Conservation (phyloP, 495 filamentous ascomycete genomes). For the Penicillium maclennaniae region DNA sequence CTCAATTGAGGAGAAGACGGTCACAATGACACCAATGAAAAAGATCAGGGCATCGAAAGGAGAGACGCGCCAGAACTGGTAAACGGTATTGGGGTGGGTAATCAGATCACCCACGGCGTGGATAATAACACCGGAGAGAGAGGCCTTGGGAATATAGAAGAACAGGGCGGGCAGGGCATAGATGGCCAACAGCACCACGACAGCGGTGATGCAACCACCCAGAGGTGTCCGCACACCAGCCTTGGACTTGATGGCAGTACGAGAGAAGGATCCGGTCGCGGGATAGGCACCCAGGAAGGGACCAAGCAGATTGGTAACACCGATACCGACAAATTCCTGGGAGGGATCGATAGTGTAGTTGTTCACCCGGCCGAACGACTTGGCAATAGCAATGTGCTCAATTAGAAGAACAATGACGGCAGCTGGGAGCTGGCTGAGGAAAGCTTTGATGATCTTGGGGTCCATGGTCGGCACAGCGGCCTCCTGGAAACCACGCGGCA, state of each 20-base stretch:
- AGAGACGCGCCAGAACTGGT: conserved; percentile 93
- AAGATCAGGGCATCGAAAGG: conserved; percentile 91
- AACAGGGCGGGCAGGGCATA: conserved; percentile 90
- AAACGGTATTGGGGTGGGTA: conserved; percentile 88
- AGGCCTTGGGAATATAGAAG: conserved; percentile 86
- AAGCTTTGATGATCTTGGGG: conserved; percentile 56
- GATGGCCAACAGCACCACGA: conserved; percentile 89
- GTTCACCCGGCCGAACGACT: conserved; percentile 94
- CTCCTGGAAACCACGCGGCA: conserved; percentile 82
- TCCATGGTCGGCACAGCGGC: conserved; percentile 74
- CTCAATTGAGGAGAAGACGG: conserved; percentile 83
- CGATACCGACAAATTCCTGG: conserved; percentile 94
- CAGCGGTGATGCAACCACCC: conserved; percentile 84
- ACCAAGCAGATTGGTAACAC: conserved; percentile 84
- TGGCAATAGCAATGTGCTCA: conserved; percentile 96
- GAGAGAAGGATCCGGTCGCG: conserved; percentile 93
- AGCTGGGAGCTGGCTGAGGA: conserved; percentile 64
- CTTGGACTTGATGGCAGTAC: conserved; percentile 97
- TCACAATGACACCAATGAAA: conserved; percentile 89
- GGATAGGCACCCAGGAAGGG: conserved; percentile 95
- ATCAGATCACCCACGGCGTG: conserved; percentile 95
- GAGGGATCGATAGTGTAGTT: conserved; percentile 98
- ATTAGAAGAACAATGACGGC: conserved; percentile 91
- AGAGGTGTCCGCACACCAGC: conserved; percentile 92
- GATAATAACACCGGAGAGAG: conserved; percentile 92